Base-by-base conservation (phyloP, 2,329 filamentous ascomycete species). In the Penicillium polonicum region DNA sequence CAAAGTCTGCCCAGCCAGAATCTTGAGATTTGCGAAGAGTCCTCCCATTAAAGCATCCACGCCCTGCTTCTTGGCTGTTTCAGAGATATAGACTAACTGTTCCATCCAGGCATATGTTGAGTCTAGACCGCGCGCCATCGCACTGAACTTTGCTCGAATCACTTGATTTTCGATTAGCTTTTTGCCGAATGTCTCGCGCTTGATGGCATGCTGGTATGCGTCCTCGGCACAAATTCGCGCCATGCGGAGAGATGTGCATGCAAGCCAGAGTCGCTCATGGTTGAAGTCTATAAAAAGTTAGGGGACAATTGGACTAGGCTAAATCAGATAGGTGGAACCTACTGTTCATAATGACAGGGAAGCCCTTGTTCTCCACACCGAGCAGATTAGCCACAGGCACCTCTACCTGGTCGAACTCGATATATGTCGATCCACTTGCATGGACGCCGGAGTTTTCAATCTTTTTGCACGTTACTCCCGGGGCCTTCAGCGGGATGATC, bases 341-440 rank as follows among this genome's bases (percentile, higher is more conserved):
- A 25, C 67, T 93, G 74, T 83, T 85, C 68, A 93, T 80, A 66
- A 93, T 90, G 35, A 93, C 88, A 55, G 86, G 83, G 68, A 93
- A 91, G 4, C 90, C 90, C 76, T 91, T 88, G 78, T 92, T 85
- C 76, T 93, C 89, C 70, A 88, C 78, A 55, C 90, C 90, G 10
- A 94, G 79, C 10, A 93, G 78, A 73, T 92, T 86, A 70, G 85
- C 82, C 0, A 84, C 86, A 0, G 90, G 90, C 0, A 93, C 90
- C 77, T 90, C 89, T 70, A 91, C 89, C 62, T 92, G 87, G 73
- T 92, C 88, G 72, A 90, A 92, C 50, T 90, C 89, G 67, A 93
- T 83, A 72, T 85, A 92, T 3, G 88, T 83, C 0, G 90, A 69
- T 2, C 65, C 83, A 36, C 83, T 84, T 6, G 82, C 83, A 58